phyloP scores from a whole-genome alignment of 2,329 filamentous ascomycete species.

The Ophiostoma pallidulum region DNA sequence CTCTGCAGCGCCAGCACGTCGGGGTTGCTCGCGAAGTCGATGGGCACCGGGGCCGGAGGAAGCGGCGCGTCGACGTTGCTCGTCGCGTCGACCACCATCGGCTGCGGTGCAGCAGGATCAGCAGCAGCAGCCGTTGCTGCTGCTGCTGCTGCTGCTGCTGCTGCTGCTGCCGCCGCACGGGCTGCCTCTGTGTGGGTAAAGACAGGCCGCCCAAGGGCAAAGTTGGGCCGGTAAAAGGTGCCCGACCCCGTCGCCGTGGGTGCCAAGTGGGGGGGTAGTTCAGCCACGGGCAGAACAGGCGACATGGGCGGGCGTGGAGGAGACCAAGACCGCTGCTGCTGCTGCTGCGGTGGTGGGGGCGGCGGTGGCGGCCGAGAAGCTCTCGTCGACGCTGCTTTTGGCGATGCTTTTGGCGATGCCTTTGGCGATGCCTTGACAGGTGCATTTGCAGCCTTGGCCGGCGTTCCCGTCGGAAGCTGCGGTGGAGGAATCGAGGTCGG shows the following conservation, averaged over 20 bases:
- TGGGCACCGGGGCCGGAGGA: slow-evolving; percentile 40
- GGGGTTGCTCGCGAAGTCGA: slow-evolving; percentile 58
- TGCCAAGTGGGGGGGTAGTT: slow-evolving; percentile 25
- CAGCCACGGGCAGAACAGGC: slow-evolving; percentile 38
- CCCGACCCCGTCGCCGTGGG: slow-evolving; percentile 25
- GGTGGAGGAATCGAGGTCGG: too few relatives aligned
- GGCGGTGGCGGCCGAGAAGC: slow-evolving; percentile 13
- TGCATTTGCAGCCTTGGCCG: background rate
- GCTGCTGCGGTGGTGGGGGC: background rate
- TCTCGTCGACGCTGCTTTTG: background rate
- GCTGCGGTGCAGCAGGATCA: background rate
- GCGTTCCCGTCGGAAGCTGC: background rate
- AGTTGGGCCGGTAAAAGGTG: slow-evolving; percentile 17
- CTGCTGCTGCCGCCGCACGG: slow-evolving; percentile 8
- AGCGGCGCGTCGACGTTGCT: slow-evolving; percentile 12
- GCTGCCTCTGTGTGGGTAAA: slow-evolving; percentile 14
- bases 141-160: background rate
- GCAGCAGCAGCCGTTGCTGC: background rate
- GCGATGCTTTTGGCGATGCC: background rate
- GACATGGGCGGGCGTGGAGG: slow-evolving; percentile 43
- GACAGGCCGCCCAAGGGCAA: slow-evolving; percentile 13
- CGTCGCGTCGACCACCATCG: background rate
- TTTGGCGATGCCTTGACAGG: background rate
- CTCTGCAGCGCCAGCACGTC: slow-evolving; percentile 82
- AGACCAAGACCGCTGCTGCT: slow-evolving; percentile 28